phyloP scores from a whole-genome alignment of 2,329 filamentous ascomycete genomes.

The Dothidotthia symphoricarpi region DNA sequence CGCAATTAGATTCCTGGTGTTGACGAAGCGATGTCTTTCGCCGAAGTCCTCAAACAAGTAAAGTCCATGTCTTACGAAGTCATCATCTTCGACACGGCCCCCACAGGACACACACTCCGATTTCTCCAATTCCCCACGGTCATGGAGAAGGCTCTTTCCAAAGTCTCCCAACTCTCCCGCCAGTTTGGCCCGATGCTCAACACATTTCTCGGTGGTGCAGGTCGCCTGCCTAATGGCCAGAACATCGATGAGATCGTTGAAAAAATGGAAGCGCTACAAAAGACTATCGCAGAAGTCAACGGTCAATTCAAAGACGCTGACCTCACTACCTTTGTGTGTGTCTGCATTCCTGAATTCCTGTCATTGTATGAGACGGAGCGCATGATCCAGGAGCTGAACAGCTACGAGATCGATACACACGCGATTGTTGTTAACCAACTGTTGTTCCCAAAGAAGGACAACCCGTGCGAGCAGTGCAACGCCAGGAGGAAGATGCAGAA shows the following conservation, averaged over 20 bases:
- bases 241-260: conserved; percentile 87
- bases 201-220: conserved; percentile 77
- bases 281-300: conserved; percentile 95
- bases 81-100: conserved; percentile 98
- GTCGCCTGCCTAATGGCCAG: conserved; percentile 84
- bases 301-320: conserved; percentile 96
- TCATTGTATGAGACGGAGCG: conserved; percentile 97
- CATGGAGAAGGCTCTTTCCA: conserved; percentile 96
- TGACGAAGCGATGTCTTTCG: conserved; percentile 99
- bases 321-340: conserved; percentile 95
- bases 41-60: conserved; percentile 98
- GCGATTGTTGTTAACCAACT: conserved; percentile 98
- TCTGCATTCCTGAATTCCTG: conserved; percentile 96
- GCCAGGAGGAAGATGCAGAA: conserved; percentile 96
- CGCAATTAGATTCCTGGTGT: conserved; percentile 82
- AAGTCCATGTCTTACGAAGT: conserved; percentile 98
- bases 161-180: conserved; percentile 86
- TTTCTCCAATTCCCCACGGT: conserved; percentile 98
- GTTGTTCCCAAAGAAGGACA: conserved; percentile 82
- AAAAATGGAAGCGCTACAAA: conserved; percentile 90
- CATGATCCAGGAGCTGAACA: conserved; percentile 97
- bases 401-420: conserved; percentile 93
- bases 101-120: conserved; percentile 94
- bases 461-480: conserved; percentile 91
- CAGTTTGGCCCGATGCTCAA: conserved; percentile 97